These are phyloP conservation scores for Penicillium capsulatum DNA, from an alignment of 2,329 filamentous ascomycete species.

Conservation along the genomic window DNA sequence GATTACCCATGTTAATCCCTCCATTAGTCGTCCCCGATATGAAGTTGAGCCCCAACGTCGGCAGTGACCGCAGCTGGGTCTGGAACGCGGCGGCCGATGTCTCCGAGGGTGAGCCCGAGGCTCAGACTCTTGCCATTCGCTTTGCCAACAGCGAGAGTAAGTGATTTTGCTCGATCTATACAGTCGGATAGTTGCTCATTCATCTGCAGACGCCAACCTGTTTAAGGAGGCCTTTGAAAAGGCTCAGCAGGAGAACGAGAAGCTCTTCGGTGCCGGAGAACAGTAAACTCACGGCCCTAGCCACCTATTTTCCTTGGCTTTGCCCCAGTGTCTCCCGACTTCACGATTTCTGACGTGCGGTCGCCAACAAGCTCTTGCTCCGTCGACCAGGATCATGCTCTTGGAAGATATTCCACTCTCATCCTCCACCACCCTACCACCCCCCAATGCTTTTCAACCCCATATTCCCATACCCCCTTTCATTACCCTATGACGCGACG, in stretches of 20 bases:
- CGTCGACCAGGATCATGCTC: conserved; percentile 10
- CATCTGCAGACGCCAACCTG: conserved; percentile 72
- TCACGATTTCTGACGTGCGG: background rate
- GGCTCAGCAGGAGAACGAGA: conserved; percentile 94
- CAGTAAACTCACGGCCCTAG: conserved; percentile 26
- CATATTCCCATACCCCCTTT: conserved; percentile 10
- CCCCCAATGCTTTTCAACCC: conserved; percentile 9
- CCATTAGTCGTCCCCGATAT: conserved; percentile 97
- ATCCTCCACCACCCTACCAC: conserved; percentile 10
- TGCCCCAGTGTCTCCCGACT: conserved; percentile 2
- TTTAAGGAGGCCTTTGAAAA: conserved; percentile 98
- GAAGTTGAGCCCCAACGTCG: conserved; percentile 97
- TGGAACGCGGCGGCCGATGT: conserved; percentile 98
- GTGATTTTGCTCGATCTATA: conserved; percentile 33
- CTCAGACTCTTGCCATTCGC: conserved; percentile 90
- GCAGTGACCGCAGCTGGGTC: conserved; percentile 97
- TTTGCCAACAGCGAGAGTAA: conserved; percentile 97
- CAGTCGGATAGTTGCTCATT: background rate
- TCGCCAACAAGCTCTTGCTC: conserved; percentile 11
- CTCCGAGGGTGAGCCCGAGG: conserved; percentile 95
- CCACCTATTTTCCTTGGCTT: conserved; percentile 2
- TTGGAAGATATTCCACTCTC: conserved; percentile 5
- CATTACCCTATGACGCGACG: conserved; percentile 19
- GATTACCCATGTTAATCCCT: no score
- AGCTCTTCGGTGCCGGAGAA: conserved; percentile 60